These are phyloP conservation scores for Scheffersomyces quercinus DNA, from an alignment of 1,139 yeast genomes.

Conservation along the genomic window DNA sequence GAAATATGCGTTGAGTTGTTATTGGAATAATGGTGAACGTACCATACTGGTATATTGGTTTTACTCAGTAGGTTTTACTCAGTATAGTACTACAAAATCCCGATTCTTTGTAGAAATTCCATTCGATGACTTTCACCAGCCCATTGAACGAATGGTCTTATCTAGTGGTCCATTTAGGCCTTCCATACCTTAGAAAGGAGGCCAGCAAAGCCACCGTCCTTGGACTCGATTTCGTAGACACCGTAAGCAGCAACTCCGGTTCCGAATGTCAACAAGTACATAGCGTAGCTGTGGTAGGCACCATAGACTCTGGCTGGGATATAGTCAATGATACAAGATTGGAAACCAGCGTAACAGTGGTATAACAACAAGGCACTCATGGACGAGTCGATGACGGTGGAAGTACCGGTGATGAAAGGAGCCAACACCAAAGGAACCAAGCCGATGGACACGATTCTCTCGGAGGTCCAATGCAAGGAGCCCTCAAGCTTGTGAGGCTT, in stretches of 20 bases:
- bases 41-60: not conserved
- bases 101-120: not conserved
- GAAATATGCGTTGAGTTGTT: not conserved
- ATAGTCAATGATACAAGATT: constrained; percentile 78
- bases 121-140: not conserved
- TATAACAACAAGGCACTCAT: constrained; percentile 57
- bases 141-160: not conserved
- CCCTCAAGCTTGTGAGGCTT: constrained; percentile 57
- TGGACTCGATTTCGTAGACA: constrained; percentile 66
- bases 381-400: constrained; percentile 56
- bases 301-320: constrained; percentile 77
- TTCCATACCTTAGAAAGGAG: constrained; percentile 41
- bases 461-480: constrained; percentile 73
- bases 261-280: constrained; percentile 63
- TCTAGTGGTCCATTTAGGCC: constrained; percentile 22
- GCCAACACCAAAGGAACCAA: constrained; percentile 64
- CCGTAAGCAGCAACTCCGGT: constrained; percentile 66
- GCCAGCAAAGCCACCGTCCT: constrained; percentile 44
- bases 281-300: constrained; percentile 59
- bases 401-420: constrained; percentile 60
- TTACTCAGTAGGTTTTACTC: not conserved
- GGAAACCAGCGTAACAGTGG: constrained; percentile 72
- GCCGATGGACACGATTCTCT: constrained; percentile 57
- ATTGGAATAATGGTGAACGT: not conserved
- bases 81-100: not conserved